phyloP scores from a whole-genome alignment of 163 green algal genomes.

The Coccomyxa subellipsoidea region DNA sequence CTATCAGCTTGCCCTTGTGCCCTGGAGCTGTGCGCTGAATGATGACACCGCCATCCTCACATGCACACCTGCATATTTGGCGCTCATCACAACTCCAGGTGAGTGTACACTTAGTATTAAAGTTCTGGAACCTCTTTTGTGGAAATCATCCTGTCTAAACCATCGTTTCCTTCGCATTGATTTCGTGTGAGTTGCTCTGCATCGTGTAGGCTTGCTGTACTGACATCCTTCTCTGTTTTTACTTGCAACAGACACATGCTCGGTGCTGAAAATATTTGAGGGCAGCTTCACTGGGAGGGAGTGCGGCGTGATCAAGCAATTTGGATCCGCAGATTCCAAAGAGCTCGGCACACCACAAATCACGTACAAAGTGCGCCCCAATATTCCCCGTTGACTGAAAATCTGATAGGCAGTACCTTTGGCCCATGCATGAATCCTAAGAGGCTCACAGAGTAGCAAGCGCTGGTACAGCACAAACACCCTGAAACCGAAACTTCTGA shows the following conservation, averaged over 20 bases:
- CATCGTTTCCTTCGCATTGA: background rate
- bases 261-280: background rate
- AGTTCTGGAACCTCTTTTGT: background rate
- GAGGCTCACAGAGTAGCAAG: too few species aligned
- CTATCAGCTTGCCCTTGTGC: background rate
- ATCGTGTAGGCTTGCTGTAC: background rate
- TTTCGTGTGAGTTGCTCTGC: background rate
- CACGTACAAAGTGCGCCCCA: too few species aligned
- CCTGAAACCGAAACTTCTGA: too few species aligned
- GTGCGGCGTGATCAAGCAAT: background rate
- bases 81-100: background rate
- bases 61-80: background rate
- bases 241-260: background rate
- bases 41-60: background rate
- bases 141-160: background rate
- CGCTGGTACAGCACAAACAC: too few species aligned
- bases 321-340: too few species aligned
- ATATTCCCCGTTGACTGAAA: too few species aligned
- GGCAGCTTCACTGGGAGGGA: background rate
- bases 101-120: background rate
- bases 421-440: too few species aligned
- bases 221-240: background rate
- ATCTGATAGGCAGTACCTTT: too few species aligned
- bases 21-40: background rate
- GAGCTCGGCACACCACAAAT: background rate